phyloP scores from a whole-genome alignment of 2,329 filamentous ascomycete species.

The Alternaria sp. region DNA sequence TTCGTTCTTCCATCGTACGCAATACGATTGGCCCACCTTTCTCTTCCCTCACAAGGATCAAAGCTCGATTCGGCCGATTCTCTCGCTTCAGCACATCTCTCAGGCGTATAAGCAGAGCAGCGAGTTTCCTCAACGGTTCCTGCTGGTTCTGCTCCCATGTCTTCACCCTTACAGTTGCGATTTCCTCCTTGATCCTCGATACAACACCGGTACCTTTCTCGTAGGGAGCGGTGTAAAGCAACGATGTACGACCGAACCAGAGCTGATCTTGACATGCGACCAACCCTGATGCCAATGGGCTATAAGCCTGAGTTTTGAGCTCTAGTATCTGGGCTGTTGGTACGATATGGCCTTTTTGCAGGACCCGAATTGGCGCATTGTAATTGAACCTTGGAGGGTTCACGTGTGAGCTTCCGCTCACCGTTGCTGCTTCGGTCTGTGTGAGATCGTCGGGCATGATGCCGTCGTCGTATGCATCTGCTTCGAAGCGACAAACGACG shows the following conservation, averaged over 20 bases:
- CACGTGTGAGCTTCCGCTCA: constrained; percentile 16
- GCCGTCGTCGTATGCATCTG: constrained; percentile 35
- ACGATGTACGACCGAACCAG: constrained; percentile 40
- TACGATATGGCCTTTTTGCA: constrained; percentile 34
- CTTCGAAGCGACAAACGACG: constrained; percentile 37
- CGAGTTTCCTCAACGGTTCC: constrained; percentile 29
- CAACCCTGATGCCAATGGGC: background rate
- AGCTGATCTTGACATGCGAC: constrained; percentile 36
- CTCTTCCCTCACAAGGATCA: constrained; percentile 24
- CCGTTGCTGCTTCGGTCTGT: constrained; percentile 8
- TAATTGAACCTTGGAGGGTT: constrained; percentile 21
- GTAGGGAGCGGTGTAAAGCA: constrained; percentile 32
- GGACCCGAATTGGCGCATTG: constrained; percentile 22
- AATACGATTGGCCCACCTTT: constrained; percentile 23
- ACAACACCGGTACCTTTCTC: constrained; percentile 17
- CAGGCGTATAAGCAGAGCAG: constrained; percentile 21
- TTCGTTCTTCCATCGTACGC: constrained; percentile 21
- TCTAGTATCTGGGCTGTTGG: constrained; percentile 32
- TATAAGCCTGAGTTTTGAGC: constrained; percentile 31
- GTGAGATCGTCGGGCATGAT: constrained; percentile 16
- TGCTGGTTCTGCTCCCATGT: constrained; percentile 33
- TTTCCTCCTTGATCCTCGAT: constrained; percentile 20
- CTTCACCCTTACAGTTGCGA: constrained; percentile 21
- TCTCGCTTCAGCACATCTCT: constrained; percentile 18
- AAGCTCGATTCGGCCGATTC: constrained; percentile 17